Percentiles rank a stretch among this genome's conserved stretches.
phyloP scores from a whole-genome alignment of 1,284 basidiomycete species.

The Papiliotrema nemorosa region DNA sequence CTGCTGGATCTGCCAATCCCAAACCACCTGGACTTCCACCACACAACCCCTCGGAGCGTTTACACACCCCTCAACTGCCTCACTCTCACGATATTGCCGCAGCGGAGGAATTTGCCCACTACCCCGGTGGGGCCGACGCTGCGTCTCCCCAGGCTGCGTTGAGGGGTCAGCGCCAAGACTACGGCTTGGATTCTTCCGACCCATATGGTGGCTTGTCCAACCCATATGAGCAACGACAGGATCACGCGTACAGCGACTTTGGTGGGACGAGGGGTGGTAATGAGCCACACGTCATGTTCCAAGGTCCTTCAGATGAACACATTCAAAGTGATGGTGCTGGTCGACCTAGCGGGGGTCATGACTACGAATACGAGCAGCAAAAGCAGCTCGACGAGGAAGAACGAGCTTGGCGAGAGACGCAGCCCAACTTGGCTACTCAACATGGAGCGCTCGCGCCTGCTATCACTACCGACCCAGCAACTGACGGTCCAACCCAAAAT shows the following conservation, averaged over 20 bases:
- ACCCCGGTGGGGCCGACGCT: slow-evolving; percentile 26
- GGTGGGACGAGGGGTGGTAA: slow-evolving; percentile 19
- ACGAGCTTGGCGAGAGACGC: slow-evolving; percentile 11
- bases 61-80: slow-evolving; percentile 20
- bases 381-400: slow-evolving; percentile 31
- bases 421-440: too few species aligned
- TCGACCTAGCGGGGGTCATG: slow-evolving; percentile 10
- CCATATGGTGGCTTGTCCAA: slow-evolving; percentile 32
- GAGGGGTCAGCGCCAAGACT: slow-evolving; percentile 20
- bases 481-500: not conserved
- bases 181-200: slow-evolving; percentile 19
- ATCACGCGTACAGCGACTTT: slow-evolving; percentile 25
- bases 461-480: not conserved
- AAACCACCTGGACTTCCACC: slow-evolving; percentile 40
- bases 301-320: slow-evolving; percentile 26
- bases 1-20: slow-evolving; percentile 30
- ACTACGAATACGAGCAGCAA: slow-evolving; percentile 47
- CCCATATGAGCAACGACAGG: slow-evolving; percentile 12
- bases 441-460: not conserved
- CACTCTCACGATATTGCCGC: slow-evolving; percentile 22
- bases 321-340: slow-evolving; percentile 3
- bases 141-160: slow-evolving; percentile 8
- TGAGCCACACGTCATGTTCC: slow-evolving; percentile 25
- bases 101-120: slow-evolving; percentile 38
- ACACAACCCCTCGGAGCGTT: slow-evolving; percentile 13